Conservation (phyloP, 768 basidiomycete genomes). For the Trametes gibbosa region DNA sequence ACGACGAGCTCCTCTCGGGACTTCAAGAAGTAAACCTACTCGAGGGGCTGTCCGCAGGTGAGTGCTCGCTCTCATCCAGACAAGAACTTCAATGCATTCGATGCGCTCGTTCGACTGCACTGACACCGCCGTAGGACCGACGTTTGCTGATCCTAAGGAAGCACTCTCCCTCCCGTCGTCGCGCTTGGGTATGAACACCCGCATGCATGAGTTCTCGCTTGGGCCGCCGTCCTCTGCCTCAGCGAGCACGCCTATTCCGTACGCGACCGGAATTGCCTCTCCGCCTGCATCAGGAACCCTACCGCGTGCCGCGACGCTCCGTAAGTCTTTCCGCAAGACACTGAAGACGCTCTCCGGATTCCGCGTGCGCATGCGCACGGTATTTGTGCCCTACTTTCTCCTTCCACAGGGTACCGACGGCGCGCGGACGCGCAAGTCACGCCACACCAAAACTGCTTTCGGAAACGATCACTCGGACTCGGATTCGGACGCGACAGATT, state of each 20-base stretch:
- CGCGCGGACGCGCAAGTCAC: not conserved
- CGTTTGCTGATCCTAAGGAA: constrained; percentile 31
- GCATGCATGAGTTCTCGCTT: constrained; percentile 60
- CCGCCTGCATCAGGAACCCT: not conserved
- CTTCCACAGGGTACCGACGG: constrained; percentile 41
- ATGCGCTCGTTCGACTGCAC: too few species aligned
- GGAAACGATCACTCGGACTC: not conserved
- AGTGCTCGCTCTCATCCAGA: constrained; percentile 25
- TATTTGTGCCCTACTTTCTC: constrained; percentile 84
- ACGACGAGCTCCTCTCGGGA: constrained; percentile 41
- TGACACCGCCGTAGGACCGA: constrained; percentile 49
- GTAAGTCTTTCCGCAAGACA: constrained; percentile 83
- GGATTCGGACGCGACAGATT: constrained; percentile 14
- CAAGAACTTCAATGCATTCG: too few species aligned
- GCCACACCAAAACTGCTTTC: not conserved
- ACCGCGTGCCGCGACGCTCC: constrained; percentile 52
- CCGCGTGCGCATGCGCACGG: constrained; percentile 90
- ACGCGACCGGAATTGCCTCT: constrained; percentile 38
- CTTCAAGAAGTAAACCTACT: constrained; percentile 69
- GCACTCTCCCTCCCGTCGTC: constrained; percentile 60
- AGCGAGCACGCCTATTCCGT: constrained; percentile 48
- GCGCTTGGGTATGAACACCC: constrained; percentile 65
- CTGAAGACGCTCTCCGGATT: constrained; percentile 80
- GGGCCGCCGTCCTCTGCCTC: constrained; percentile 49
- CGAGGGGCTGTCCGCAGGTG: constrained; percentile 65